Evolutionary conservation across 768 basidiomycete species (phyloP).

Genomic region (Goffeauzyma gilvescens): DNA sequence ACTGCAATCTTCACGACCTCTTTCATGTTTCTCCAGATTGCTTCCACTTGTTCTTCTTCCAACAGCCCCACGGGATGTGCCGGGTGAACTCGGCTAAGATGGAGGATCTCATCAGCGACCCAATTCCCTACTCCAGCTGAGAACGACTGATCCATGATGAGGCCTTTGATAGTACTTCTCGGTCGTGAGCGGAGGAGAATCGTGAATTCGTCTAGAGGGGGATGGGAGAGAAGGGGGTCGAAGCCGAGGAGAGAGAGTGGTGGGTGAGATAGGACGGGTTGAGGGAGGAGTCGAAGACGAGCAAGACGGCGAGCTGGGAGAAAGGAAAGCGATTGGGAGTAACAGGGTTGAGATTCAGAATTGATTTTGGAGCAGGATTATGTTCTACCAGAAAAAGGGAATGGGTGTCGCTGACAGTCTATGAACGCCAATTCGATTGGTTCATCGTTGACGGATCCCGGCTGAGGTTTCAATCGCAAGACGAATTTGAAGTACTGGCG

Average conservation of each 20-base stretch:
- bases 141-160: slow-evolving; percentile 63
- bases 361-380: not conserved
- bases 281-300: slow-evolving; percentile 45
- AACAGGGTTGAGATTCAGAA: not conserved
- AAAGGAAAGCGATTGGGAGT: not conserved
- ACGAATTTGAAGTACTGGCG: slow-evolving; percentile 41
- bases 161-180: slow-evolving; percentile 49
- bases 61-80: slow-evolving; percentile 47
- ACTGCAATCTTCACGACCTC: slow-evolving; percentile 47
- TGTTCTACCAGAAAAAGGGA: not conserved
- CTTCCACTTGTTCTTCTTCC: slow-evolving; percentile 37
- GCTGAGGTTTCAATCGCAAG: slow-evolving; percentile 39
- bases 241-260: slow-evolving; percentile 58
- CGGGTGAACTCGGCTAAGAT: slow-evolving; percentile 55
- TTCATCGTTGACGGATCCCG: slow-evolving; percentile 27
- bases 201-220: slow-evolving; percentile 40
- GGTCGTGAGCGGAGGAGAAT: slow-evolving; percentile 37
- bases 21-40: slow-evolving; percentile 40
- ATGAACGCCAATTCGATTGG: slow-evolving; percentile 46
- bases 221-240: slow-evolving; percentile 57
- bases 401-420: slow-evolving; percentile 40
- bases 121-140: slow-evolving; percentile 67
- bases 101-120: slow-evolving; percentile 57
- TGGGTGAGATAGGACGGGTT: slow-evolving; percentile 42
- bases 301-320: slow-evolving; percentile 45